Percentiles rank a stretch among this genome's conserved stretches.
Evolutionary conservation across 106 monocot genomes (phyloP).

Genomic region (Gastrodia elata): DNA sequence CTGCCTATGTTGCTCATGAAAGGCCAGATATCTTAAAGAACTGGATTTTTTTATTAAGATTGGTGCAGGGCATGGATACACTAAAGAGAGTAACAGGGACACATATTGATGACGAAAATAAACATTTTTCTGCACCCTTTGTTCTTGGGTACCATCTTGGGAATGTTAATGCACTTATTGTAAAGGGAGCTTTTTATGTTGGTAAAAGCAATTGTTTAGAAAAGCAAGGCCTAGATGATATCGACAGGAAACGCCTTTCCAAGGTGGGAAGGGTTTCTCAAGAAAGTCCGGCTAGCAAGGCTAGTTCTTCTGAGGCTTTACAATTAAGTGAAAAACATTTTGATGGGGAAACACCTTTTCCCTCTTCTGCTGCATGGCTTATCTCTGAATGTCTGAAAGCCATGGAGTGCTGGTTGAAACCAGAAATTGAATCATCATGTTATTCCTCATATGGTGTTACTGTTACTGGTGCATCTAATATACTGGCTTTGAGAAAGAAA

Average conservation of each 20-base stretch:
- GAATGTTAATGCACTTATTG: conserved; percentile 47
- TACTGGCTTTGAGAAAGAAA: conserved; percentile 32
- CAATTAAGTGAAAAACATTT: background rate
- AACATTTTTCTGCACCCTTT: conserved; percentile 42
- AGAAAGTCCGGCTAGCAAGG: conserved; percentile 20
- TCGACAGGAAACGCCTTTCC: conserved; percentile 25
- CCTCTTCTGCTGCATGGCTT: conserved; percentile 31
- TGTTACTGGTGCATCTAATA: conserved; percentile 8
- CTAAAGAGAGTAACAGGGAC: conserved; percentile 57
- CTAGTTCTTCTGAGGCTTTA: conserved; percentile 12
- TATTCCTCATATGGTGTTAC: conserved; percentile 10
- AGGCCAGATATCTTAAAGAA: conserved; percentile 46
- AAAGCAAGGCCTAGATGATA: conserved; percentile 16
- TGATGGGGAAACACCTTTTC: conserved; percentile 15
- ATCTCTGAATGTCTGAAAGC: conserved; percentile 53
- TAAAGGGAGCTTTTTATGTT: conserved; percentile 46
- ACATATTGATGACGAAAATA: conserved; percentile 66
- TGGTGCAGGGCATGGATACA: conserved; percentile 79
- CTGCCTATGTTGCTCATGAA: conserved; percentile 41
- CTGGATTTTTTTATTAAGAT: conserved; percentile 56
- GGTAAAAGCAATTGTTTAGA: conserved; percentile 14
- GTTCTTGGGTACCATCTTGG: conserved; percentile 40
- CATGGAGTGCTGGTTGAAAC: conserved; percentile 58
- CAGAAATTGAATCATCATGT: conserved; percentile 9
- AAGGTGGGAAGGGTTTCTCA: conserved; percentile 51